Evolutionary conservation across 2,329 filamentous ascomycete species (phyloP), one percentile per base, ranked within the genome.

Genomic region (Stagonosporopsis vannaccii): DNA sequence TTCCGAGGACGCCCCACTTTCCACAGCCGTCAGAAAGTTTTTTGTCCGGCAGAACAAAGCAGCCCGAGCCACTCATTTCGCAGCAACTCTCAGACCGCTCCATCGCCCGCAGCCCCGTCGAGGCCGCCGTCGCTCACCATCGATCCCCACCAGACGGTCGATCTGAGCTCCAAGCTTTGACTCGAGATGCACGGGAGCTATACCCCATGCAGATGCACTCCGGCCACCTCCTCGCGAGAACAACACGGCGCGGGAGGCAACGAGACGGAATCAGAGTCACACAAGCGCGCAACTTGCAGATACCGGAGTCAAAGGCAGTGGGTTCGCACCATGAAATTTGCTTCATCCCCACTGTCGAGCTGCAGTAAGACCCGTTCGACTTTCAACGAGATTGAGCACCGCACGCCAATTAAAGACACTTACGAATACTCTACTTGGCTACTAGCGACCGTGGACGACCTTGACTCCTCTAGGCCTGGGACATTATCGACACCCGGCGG

Each of bases 101-200:
- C 63, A 71, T 67, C 68, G 66, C 67, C 65, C 59, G 49, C 53
- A 8, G 26, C 50, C 54, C 40, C 17, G 51, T 58, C 42, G 44
- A 55, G 47, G 33, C 54, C 50, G 46, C 49, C 43, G 42, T 49
- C 53, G 53, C 51, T 51, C 49, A 41, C 19, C 48, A 67, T 61
- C 69, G 69, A 72, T 72, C 61, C 45, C 53, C 54, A 41, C 47
- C 55, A 59, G 60, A 67, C 62, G 54, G 61, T 51, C 68, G 68
- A 73, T 74, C 63, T 41, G 51, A 40, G 59, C 48, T 48, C 20
- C 19, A 35, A 35, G 54, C 54, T 58, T 37, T 42, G 52, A 41
- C 56, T 50, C 59, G 59, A 50, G 43, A 12, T 39, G 30, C 17
- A 40, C 56, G 51, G 40, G 41, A 44, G 53, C 66, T 65, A 69